Evolutionary conservation across 1,284 basidiomycete species (phyloP), one percentile per base, ranked within the genome.

Genomic region (Puccinia polysora): DNA sequence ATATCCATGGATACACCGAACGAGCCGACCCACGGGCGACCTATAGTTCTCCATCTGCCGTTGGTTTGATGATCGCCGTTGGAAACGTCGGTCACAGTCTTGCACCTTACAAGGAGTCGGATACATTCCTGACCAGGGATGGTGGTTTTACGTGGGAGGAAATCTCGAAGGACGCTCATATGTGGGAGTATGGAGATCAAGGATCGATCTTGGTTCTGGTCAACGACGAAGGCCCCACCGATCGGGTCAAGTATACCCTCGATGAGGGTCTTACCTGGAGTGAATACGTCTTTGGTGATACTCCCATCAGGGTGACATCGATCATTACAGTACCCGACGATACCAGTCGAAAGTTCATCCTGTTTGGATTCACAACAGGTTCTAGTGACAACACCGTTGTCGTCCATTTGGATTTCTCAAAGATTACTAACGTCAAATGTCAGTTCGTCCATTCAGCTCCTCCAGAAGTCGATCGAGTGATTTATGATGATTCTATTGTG

Each of bases 141-240:
- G 96, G 88, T 4, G 96, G 95, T 6, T 97, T 97, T 81, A 92
- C 90, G 0, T 99, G 95, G 95, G 87, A 96, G 79, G 95, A 98
- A 81, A 89, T 99, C 2, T 91, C 93, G 82, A 98, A 98, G 80
- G 94, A 96, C 77, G 94, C 96, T 0, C 90, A 97, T 79, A 84
- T 96, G 65, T 99, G 93, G 92, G 93, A 96, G 78, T 97, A 93
- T 78, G 95, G 95, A 43, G 96, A 98, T 81, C 95, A 91, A 1
- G 95, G 96, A 7, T 92, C 92, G 0, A 85, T 98, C 73, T 84
- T 98, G 43, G 83, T 98, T 74, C 88, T 98, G 81, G 92, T 87
- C 68, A 96, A 97, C 80, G 96, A 98, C 80, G 93, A 97, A 79
- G 88, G 89, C 73, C 85, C 92, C 0, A 95, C 91, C 1, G 90